Evolutionary conservation across 1,139 yeast genomes (phyloP), one percentile per base, ranked within the genome.

Genomic region (Meyerozyma athensensis): DNA sequence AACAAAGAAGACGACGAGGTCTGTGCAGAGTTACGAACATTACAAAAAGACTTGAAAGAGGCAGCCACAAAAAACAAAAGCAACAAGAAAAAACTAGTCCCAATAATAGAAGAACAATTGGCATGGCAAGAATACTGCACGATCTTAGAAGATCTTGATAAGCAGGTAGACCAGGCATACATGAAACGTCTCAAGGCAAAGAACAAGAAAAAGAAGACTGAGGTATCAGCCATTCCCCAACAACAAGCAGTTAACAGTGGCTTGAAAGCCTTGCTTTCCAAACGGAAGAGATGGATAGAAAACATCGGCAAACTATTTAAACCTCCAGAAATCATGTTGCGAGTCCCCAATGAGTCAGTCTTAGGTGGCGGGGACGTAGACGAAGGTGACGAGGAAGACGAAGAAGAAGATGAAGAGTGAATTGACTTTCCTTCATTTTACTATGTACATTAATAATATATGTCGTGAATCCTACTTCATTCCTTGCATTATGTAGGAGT

Each of bases 41-140:
- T 90, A 37, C 97, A 94, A 54, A 65, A 67, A 34, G 81, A 85
- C 43, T 65, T 94, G 41, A 76, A 74, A 43, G 74, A 71, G 20
- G 81, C 83, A 0, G 74, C 81, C 3, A 68, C 65, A 20, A 66
- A 77, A 40, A 92, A 94, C 56, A 74, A 80, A 43, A 77, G 75
- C 41, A 71, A 90, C 43, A 86, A 86, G 54, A 74, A 77, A 45
- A 65, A 68, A 33, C 58, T 94, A 36, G 63, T 81, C 19, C 95
- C 96, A 1, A 51, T 83, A 0, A 74, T 90, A n/a, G 92, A 89
- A 51, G 95, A 86, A 43, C 95, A 86, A 51, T 72, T 94, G 52
- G 97, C 97, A 19, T 92, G 92, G 77, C 97, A 92, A 57, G 98
- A 94, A 57, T 94, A 87, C 56, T 69, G 81, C 40, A 85, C 94